Base-by-base conservation (phyloP, 2,329 filamentous ascomycete species). In the Sporothrix humicola region DNA sequence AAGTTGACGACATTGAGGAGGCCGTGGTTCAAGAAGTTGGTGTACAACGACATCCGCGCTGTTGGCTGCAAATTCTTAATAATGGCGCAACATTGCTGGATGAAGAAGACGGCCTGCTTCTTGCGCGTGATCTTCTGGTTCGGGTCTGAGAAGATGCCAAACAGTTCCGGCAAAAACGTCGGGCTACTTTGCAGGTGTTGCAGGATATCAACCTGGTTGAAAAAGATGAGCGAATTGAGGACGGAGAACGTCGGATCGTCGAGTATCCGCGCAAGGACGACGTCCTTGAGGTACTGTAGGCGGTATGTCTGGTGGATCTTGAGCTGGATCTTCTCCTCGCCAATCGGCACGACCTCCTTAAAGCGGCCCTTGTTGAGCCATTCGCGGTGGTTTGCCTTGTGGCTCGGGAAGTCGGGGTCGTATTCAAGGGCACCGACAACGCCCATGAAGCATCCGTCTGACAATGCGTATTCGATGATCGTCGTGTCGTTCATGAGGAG, bases 301-400 rank as follows among this genome's bases (percentile, higher is more conserved):
- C 96, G 93, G 84, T 98, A 98, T 0, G 96, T 98, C 81, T 95
- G 94, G 80, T 98, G 95, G 54, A 99, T 98, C 85, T 98, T 98
- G 78, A 89, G 91, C 77, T 91, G 90, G 76, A 98, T 93, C 70
- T 88, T 84, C 6, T 91, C 87, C 78, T 98, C 93, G 78, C 95
- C 92, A 77, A 99, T 98, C 72, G 89, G 92, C 20, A 99, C 95
- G 13, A 99, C 96, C 84, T 99, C 95, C 82, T 97, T 98, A 82
- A 94, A 99, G 77, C 94, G 91, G 23, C 93, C 93, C 78, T 94
- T 94, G 75, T 92, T 90, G 72, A 99, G 87, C 86, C 97, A 99
- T 80, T 96, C 93, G 74, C 96, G 90, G 81, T 99, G 96, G 80
- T 98, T 98, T 31, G 96, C 95, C 81, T 98, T 98, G 86, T 98